Base-by-base conservation (phyloP, 768 basidiomycete genomes). In the Coprinopsis strossmayeri region DNA sequence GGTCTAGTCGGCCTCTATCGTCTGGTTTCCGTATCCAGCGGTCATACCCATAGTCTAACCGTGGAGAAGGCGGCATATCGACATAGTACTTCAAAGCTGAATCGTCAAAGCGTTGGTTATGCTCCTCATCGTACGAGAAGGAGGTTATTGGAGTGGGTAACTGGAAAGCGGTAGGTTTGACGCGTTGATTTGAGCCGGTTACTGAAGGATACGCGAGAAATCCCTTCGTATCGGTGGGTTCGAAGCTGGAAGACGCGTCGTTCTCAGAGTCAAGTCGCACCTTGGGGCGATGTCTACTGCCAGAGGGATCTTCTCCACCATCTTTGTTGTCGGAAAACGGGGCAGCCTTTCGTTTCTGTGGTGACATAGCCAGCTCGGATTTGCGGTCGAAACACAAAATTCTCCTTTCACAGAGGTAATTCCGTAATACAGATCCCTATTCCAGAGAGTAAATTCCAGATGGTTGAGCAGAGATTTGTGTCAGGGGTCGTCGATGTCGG, bases 41-140 rank as follows among this genome's bases (percentile, higher is more conserved):
- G 10, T 87, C 81, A 61, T 87, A 91, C 0, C 84, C 86, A 63
- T 81, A 75, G 0, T 71, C 66, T 1, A 93, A 74, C 54, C 87
- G 74, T 0, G 85, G 86, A 5, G 73, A 69, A 4, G 55, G 63
- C 2, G 87, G 90, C 9, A 88, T 87, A 40, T 78, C 71, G 38
- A 80, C 70, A 55, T 78, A 88, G 61, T 86, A 90, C 42, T 81
- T 74, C 68, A 91, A 55, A 0, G 86, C 81, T 15, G 81, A 75
- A 60, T 91, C 72, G 17, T 72, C 74, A 62, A 88, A 89, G 50
- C 78, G 72, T 23, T 85, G 75, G 12, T 64, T 66, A 44, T 77
- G 79, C 5, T 59, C 63, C 12, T 79, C 66, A 13, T 74, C 76
- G 57, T 87, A 87, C 5, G 87, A 90, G 63, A 89, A 91, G 0